Evolutionary conservation across 306 rosid species (phyloP).

Genomic region (Medicago ruthenica): DNA sequence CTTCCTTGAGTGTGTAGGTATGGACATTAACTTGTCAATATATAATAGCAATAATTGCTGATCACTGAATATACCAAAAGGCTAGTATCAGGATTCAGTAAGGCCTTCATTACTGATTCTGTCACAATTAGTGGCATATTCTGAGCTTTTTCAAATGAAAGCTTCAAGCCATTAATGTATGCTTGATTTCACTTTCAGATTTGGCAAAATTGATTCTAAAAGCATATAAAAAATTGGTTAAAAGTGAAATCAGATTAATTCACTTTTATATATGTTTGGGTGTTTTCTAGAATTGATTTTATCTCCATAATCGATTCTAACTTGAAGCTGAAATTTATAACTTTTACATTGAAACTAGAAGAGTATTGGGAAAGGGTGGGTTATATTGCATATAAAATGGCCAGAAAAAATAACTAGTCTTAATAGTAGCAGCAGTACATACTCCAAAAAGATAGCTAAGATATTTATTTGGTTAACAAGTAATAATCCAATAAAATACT

Average conservation of each 20-base stretch:
- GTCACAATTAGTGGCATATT: too few relatives aligned
- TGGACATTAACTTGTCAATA: not conserved
- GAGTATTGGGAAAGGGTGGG: not conserved
- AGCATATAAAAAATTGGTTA: too few relatives aligned
- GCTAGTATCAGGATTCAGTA: too few relatives aligned
- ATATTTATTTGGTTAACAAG: constrained; percentile 42
- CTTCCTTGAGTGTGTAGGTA: not conserved
- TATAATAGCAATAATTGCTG: too few relatives aligned
- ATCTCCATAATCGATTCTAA: not conserved
- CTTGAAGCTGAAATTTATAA: not conserved
- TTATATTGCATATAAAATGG: constrained; percentile 14
- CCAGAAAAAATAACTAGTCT: constrained; percentile 31
- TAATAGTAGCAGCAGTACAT: constrained; percentile 24
- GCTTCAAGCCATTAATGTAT: too few relatives aligned
- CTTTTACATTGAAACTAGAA: not conserved
- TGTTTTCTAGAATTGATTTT: not conserved
- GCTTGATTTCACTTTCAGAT: too few relatives aligned
- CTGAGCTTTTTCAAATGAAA: too few relatives aligned
- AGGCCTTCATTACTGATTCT: too few relatives aligned
- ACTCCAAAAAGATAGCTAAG: constrained; percentile 26
- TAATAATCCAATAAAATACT: constrained; percentile 40
- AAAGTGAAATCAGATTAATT: too few relatives aligned
- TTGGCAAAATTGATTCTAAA: too few relatives aligned
- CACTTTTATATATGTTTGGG: not conserved
- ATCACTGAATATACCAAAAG: too few relatives aligned